phyloP scores from a whole-genome alignment of 1,284 basidiomycete species.

The Ustanciosporium gigantosporum region DNA sequence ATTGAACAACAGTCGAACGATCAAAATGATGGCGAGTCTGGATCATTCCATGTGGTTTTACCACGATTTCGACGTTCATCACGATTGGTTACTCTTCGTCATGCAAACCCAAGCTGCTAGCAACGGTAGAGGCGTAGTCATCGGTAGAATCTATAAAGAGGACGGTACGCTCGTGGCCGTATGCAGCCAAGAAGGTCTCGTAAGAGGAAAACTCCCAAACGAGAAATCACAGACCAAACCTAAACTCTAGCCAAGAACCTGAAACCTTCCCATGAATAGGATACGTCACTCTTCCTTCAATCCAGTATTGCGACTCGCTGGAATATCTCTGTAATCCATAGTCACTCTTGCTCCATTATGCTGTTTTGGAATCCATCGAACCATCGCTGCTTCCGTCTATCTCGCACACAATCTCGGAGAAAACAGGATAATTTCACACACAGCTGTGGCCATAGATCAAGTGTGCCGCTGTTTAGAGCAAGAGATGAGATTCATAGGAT shows the following conservation, averaged over 20 bases:
- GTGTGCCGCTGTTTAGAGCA: no score
- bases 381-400: no score
- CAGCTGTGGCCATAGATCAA: no score
- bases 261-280: no score
- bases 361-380: no score
- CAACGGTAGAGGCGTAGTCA: conserved; percentile 52
- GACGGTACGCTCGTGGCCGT: conserved; percentile 57
- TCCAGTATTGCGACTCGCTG: no score
- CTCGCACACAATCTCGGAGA: no score
- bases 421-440: no score
- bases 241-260: conserved; percentile 10
- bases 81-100: conserved; percentile 55
- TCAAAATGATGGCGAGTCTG: conserved; percentile 58
- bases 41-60: conserved; percentile 61
- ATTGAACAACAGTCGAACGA: conserved; percentile 25
- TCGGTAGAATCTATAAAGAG: conserved; percentile 51
- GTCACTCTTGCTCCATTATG: no score
- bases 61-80: conserved; percentile 50
- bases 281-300: no score
- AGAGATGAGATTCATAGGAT: no score
- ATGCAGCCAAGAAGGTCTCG: conserved; percentile 44
- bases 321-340: no score
- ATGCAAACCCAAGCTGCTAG: conserved; percentile 56
- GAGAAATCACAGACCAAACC: conserved; percentile 3
- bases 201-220: conserved; percentile 14